Base-by-base conservation (phyloP, 2,329 filamentous ascomycete genomes). In the Sporothrix pallida region DNA sequence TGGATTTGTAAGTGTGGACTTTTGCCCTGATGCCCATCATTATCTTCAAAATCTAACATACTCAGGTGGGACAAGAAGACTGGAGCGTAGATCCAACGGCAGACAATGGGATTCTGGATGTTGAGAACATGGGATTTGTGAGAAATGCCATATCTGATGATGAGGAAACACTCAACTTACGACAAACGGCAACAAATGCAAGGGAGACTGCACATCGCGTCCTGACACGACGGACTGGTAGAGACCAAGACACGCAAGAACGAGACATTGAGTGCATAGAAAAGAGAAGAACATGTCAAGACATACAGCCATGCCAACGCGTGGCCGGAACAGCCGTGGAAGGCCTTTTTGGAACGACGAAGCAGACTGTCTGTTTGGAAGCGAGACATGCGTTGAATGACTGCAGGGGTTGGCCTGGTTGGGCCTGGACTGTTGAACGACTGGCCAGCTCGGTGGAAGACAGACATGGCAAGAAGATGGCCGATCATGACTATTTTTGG, bases 1-100 rank as follows among this genome's bases (percentile, higher is more conserved):
- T 86, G 12, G 84, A 86, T 60, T 65, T 86, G 84, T 86, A 54
- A 80, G 84, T 82, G 3, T 10, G 8, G 23, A 26, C 9, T 2
- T 31, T 31, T 31, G 31, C 31, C 31, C 31, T 31, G 31, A 31
- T 31, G 31, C 31, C 31, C 31, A 31, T 46, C 37, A 23, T 46
- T n/a, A 26, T 26, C 20, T 3, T 2, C 8, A 1, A 7, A 42
- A 31, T 9, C 71, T 72, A 58, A 72, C 71, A 20, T 3, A 1
- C n/a, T 17, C 15, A 72, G 71, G 10, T 73, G 71, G 71, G 44
- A 71, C 69, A 71, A 67, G 20, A 72, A 72, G 62, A 72, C 71
- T 13, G 71, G 71, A 17, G n/a, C 23, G 37, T 72, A 72, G 60
- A 26, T n/a, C 20, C 31, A 37, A 37, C 31, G 31, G 31, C 31